Percentiles rank a stretch among this genome's conserved stretches.
These are phyloP conservation scores for Calocybe indica DNA, from an alignment of 768 basidiomycete genomes.

Conservation along the genomic window DNA sequence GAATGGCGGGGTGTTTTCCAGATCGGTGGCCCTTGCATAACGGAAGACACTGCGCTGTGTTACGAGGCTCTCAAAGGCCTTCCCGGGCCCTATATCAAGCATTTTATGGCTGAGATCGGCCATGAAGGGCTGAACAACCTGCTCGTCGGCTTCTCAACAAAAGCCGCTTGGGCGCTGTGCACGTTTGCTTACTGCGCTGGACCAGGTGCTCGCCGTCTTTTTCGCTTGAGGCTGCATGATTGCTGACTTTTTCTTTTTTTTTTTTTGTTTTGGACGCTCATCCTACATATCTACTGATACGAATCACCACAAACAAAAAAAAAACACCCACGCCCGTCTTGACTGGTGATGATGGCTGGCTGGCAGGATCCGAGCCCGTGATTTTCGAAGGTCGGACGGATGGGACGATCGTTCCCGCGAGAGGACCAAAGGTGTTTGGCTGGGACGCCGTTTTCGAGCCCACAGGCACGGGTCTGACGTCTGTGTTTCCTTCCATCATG, in stretches of 20 bases:
- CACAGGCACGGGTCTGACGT: conserved; percentile 74
- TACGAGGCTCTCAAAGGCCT: conserved; percentile 86
- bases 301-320: no score
- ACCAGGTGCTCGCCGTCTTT: conserved; percentile 37
- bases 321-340: no score
- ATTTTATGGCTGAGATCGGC: conserved; percentile 79
- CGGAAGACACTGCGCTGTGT: conserved; percentile 93
- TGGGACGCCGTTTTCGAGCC: conserved; percentile 91
- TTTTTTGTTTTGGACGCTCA: no score
- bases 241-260: not conserved
- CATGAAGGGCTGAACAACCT: conserved; percentile 88
- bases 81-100: conserved; percentile 96
- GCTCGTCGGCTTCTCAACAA: conserved; percentile 69
- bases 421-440: conserved; percentile 77
- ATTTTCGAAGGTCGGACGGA: conserved; percentile 79
- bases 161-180: conserved; percentile 84
- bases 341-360: not conserved
- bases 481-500: conserved; percentile 15
- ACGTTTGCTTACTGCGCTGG: conserved; percentile 94
- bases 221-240: not conserved
- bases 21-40: conserved; percentile 50
- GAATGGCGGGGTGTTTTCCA: conserved; percentile 8
- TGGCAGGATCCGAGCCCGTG: conserved; percentile 57
- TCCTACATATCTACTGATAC: no score
- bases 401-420: conserved; percentile 81